Base-by-base conservation (phyloP, 352 stramenopile genomes). In the Globisporangium splendens region DNA sequence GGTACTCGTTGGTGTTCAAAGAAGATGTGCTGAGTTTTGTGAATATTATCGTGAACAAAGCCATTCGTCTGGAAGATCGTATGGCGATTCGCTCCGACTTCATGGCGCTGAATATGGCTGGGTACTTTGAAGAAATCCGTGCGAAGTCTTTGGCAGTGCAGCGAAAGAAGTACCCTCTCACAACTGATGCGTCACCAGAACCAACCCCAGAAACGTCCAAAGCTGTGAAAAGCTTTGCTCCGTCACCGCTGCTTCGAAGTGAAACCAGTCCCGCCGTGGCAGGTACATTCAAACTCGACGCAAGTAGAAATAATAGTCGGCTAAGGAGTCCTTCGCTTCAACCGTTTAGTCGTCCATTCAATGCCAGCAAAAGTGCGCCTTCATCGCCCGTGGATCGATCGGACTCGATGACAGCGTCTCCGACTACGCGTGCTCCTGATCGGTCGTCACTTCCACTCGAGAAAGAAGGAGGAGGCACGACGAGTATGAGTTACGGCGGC, bases 1-100 rank as follows among this genome's bases (percentile, higher is more conserved):
- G 84, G 13, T 94, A 94, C 62, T 90, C 81, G 47, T 65, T 94
- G 2, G 77, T 86, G n/a, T 94, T 94, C 72, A 94, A 94, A 51
- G 84, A 94, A 69, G 84, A 94, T 56, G 84, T 94, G 59, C 65
- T 94, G 47, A 92, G 82, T 57, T 94, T 94, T 69, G 82, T 94
- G 48, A 94, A 94, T 72, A 92, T 94, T 62, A 91, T 94, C 57
- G 84, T 94, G 24, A 94, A 94, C 71, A 94, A 94, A 68, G 84
- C 82, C 3, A 91, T 94, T 28, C 77, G 82, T 13, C 61, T 94
- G 10, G 84, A 94, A 70, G 79, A 91, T 54, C 84, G 84, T 44
- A 55, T 94, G 47, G 84, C 79, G 39, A 94, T 94, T 54, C 84
- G 84, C 14, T 79, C 77, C 31, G 84, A 94, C 54, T 94, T 94